These are phyloP conservation scores for Beauveria scarabaeidicola DNA, from an alignment of 2,329 filamentous ascomycete genomes.

Conservation along the genomic window DNA sequence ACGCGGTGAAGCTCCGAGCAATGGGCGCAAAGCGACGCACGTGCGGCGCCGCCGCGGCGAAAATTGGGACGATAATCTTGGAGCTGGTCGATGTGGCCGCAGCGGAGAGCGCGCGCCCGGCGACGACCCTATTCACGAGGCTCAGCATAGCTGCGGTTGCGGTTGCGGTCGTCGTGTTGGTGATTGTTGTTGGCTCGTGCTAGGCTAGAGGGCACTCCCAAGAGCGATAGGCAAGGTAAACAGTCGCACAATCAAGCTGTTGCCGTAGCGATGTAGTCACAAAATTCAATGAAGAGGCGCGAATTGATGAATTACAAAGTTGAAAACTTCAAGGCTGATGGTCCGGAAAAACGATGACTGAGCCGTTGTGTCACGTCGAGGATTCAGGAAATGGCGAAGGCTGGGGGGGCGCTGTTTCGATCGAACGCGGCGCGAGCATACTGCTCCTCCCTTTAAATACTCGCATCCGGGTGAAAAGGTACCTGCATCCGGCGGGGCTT, in stretches of 20 bases:
- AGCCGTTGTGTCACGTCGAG: constrained; percentile 1
- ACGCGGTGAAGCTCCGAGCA: constrained; percentile 25
- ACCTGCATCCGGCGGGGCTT: constrained; percentile 2
- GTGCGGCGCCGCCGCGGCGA: constrained; percentile 13
- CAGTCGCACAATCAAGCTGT: background rate
- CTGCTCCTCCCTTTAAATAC: background rate
- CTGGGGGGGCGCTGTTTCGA: constrained; percentile 4
- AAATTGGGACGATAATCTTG: constrained; percentile 16
- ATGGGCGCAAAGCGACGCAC: constrained; percentile 15
- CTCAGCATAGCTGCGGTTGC: constrained; percentile 29
- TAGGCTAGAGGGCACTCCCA: background rate
- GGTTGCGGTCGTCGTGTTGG: background rate
- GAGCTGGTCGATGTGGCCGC: constrained; percentile 16
- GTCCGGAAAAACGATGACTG: background rate
- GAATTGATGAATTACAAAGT: background rate
- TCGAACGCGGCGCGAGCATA: constrained; percentile 11
- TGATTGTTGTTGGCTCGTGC: background rate
- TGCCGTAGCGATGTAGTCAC: background rate
- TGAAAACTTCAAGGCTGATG: background rate
- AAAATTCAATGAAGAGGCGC: background rate
- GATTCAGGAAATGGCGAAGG: constrained; percentile 10
- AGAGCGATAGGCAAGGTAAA: constrained; percentile 4
- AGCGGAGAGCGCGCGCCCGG: constrained; percentile 24
- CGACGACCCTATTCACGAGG: constrained; percentile 30
- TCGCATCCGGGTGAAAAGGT: background rate